phyloP scores from a whole-genome alignment of 768 basidiomycete genomes.

The Kwoniella pini region DNA sequence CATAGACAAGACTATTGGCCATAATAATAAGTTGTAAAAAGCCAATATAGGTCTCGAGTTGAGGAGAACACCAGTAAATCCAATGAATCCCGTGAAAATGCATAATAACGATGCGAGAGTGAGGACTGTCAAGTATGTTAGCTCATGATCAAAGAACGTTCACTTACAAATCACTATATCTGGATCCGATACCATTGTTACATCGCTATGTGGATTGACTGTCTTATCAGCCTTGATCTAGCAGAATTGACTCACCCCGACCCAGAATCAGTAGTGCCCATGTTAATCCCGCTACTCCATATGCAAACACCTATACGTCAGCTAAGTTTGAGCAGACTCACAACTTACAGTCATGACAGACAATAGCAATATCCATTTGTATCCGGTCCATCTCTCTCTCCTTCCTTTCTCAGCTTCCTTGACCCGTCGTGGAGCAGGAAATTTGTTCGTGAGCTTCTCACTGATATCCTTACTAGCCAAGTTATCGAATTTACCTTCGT shows the following conservation, averaged over 20 bases:
- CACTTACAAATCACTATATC: slow-evolving; percentile 54
- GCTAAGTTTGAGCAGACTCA: not conserved
- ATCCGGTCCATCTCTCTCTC: slow-evolving; percentile 63
- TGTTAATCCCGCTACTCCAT: slow-evolving; percentile 61
- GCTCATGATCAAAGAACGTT: not conserved
- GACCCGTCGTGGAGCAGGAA: slow-evolving; percentile 15
- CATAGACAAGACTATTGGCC: slow-evolving; percentile 64
- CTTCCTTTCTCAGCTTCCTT: slow-evolving; percentile 43
- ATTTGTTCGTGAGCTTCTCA: slow-evolving; percentile 30
- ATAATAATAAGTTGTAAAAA: slow-evolving; percentile 67
- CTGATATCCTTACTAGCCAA: slow-evolving; percentile 4
- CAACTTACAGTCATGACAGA: slow-evolving; percentile 60
- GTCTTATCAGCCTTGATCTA: slow-evolving; percentile 5
- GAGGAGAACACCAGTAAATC: slow-evolving; percentile 64
- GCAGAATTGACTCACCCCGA: slow-evolving; percentile 29
- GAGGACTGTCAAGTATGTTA: slow-evolving; percentile 57
- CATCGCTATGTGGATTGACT: slow-evolving; percentile 68
- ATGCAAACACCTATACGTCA: slow-evolving; percentile 57
- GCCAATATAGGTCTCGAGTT: slow-evolving; percentile 70
- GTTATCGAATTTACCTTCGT: not conserved
- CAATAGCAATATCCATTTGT: slow-evolving; percentile 65
- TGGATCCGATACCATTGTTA: slow-evolving; percentile 64
- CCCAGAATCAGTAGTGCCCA: slow-evolving; percentile 65
- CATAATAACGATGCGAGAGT: slow-evolving; percentile 64
- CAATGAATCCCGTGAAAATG: slow-evolving; percentile 64